These are phyloP conservation scores for peach (Prunus persica) DNA, from an alignment of 306 rosid species.

Conservation along the genomic window DNA sequence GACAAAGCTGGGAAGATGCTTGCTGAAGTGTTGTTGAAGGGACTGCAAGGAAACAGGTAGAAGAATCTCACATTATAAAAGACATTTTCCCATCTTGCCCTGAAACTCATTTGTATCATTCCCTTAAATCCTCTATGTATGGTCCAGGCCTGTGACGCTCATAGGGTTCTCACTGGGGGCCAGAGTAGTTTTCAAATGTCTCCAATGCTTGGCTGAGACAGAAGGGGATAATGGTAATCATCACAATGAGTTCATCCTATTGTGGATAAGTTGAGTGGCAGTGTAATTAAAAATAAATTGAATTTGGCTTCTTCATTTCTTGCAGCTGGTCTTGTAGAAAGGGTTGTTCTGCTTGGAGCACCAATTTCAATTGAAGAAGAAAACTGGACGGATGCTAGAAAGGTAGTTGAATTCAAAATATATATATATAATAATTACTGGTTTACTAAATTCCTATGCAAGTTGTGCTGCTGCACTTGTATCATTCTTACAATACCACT, in stretches of 20 bases:
- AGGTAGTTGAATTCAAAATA: conserved; percentile 25
- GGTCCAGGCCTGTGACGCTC: conserved; percentile 70
- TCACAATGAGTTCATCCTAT: conserved; percentile 13
- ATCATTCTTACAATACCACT: neutral
- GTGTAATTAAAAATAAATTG: neutral
- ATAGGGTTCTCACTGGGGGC: conserved; percentile 67
- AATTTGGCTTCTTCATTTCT: conserved; percentile 6
- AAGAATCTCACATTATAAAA: conserved; percentile 28
- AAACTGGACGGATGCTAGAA: conserved; percentile 55
- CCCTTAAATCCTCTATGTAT: conserved; percentile 26
- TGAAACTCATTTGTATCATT: conserved; percentile 14
- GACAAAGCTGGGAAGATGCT: conserved; percentile 70
- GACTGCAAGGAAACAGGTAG: conserved; percentile 68
- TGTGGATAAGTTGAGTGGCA: neutral
- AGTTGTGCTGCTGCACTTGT: neutral
- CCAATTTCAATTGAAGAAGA: conserved; percentile 55
- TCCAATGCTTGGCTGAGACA: conserved; percentile 44
- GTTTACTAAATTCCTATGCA: neutral
- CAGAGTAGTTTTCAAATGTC: conserved; percentile 66
- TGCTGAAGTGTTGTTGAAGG: conserved; percentile 51
- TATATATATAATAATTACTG: too few relatives aligned
- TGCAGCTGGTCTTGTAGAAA: conserved; percentile 63
- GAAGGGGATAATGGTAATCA: conserved; percentile 52
- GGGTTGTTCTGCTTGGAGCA: conserved; percentile 70
- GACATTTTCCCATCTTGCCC: conserved; percentile 9